Base-by-base conservation (phyloP, 805 yeast species). In the Saccharomycopsis babjevae region DNA sequence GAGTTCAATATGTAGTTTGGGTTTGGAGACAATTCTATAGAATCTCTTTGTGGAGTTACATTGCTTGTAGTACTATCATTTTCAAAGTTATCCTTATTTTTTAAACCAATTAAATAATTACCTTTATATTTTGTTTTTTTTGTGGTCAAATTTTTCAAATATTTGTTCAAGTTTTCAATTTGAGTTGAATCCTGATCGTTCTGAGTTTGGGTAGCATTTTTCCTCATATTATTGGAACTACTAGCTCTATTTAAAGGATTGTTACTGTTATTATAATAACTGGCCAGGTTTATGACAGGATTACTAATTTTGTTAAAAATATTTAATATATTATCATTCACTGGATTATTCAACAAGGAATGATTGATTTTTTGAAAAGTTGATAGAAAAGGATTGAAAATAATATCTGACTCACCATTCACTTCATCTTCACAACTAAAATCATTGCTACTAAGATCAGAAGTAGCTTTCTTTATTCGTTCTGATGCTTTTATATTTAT, bases 311-410 rank as follows among this genome's bases (percentile, higher is more conserved):
- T 46, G 32, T 22, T 46, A 13, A 46, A 28, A 22, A 46, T 46
- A 22, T 16, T 25, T 18, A 46, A 22, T 46, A 46, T 46, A 25
- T 46, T 46, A 25, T 46, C 22, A 25, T 46, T 46, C 32, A 46
- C 52, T 22, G 52, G 32, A 46, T 57, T 40, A 22, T 22, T 28
- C 30, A 58, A 54, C 36, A 46, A 54, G 54, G 50, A 36, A 59
- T n/a, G 61, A 32, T 30, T 46, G 13, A 63, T 46, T 15, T 52
- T 43, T 50, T 58, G 54, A 25, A 63, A 46, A 16, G 65, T 63
- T 16, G 52, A 43, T 20, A 54, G 56, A 36, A 63, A 63, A 20
- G 65, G 65, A 55, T 63, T 59, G 36, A 60, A 63, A 39, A 40
- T n/a, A 11, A 56, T 32, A 39, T n/a, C 50, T 22, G 34, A 56